Evolutionary conservation across 805 yeast species (phyloP), one percentile per base, ranked within the genome.

Genomic region (Zygosaccharomyces bisporus): DNA sequence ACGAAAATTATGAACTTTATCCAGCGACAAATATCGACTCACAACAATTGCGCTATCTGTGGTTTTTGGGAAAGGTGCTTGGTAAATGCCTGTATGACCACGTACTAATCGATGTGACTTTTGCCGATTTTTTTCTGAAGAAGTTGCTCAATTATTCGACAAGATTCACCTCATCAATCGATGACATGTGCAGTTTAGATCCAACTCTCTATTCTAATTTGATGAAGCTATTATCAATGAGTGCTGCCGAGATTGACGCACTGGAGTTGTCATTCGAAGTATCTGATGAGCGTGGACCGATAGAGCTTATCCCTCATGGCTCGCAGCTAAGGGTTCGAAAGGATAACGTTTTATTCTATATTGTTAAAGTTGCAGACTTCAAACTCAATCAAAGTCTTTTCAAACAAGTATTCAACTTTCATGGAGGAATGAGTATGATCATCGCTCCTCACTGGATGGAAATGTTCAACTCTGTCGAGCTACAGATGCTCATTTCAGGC

Each of bases 11-110:
- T 57, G 81, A 82, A 46, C 56, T 91, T 10, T 87, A 83, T 57
- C 97, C 97, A 5, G 56, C 56, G 5, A 46, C 54, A 3, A 46
- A 50, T 5, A 18, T 45, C 4, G 43, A 60, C 44, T 51, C 63
- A 43, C 48, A 58, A 42, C 47, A 58, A 23, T 51, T 76, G 43
- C 59, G 64, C 6, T 60, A 64, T 24, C 56, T 75, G 31, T 73
- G 73, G 55, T 90, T 90, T 55, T 63, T 90, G 52, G 99, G 99
- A 0, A 81, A 75, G 68, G 70, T 89, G 4, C 72, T 91, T 35
- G 99, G 97, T 1, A 91, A 89, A 60, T 90, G 97, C 57, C 68
- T 91, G 3, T 88, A 86, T 60, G 95, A 87, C 44, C 80, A 80
- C 41, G 82, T 89, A 3, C 69, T 91, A 50, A 78, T 91, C 6